Evolutionary conservation across 2,329 filamentous ascomycete genomes (phyloP), one percentile per base, ranked within the genome.

Genomic region (Byssothecium circinans): DNA sequence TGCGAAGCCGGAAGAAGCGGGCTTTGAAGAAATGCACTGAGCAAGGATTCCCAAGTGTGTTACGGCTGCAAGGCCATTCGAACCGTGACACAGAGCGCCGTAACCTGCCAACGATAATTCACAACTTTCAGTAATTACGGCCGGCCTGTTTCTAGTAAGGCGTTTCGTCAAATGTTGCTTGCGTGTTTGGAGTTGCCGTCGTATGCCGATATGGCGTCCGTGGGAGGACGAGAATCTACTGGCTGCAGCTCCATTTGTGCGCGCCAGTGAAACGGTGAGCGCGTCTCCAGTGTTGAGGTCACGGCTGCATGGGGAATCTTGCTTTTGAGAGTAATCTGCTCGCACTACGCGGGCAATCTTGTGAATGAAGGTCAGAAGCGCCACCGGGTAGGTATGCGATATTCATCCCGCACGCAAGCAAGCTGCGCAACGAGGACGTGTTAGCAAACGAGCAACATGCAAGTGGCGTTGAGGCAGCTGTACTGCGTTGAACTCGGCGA

Each of bases 241-340:
- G 52, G 54, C 30, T 33, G 47, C 43, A 23, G 40, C 47, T 53
- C 47, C 46, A 37, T 53, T 47, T 53, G 54, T 62, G 56, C 50
- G 43, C 57, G 52, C 56, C 47, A 53, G 57, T 63, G 58, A 61
- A 61, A 64, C 58, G 52, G 45, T 52, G 50, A 44, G 52, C 55
- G 49, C 50, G 48, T 57, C 53, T 52, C 53, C 47, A 47, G 41
- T 43, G 42, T 52, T 51, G 50, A 45, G 38, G 45, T 39, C 41
- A 53, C 52, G 54, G 55, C 53, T 58, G 50, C 46, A 52, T 57
- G 57, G 54, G 51, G 58, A 46, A 49, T 60, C 50, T 57, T 58
- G 57, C 50, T 53, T 58, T 52, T 47, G 39, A 40, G 41, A 37
- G 27, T 43, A 39, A 20, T 44, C 32, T 45, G 39, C 40, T 52